Percentiles rank a stretch among this genome's conserved stretches.
Conservation (phyloP, 768 basidiomycete genomes). For the Lentinula guzmanii region DNA sequence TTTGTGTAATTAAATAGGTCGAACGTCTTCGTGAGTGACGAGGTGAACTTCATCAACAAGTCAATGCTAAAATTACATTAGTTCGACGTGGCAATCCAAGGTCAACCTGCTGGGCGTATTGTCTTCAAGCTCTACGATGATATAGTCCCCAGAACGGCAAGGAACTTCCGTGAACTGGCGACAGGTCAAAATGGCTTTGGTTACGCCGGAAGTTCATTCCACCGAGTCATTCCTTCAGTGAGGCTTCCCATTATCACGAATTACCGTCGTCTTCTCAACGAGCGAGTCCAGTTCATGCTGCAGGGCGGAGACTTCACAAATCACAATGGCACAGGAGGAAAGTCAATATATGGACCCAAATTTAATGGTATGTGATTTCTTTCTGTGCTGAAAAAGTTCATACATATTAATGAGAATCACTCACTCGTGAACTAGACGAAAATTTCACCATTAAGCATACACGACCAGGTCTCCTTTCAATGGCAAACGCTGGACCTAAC, state of each 20-base stretch:
- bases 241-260: background rate
- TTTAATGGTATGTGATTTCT: conserved; percentile 44
- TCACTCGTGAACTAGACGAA: conserved; percentile 50
- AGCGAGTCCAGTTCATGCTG: conserved; percentile 80
- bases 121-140: conserved; percentile 84
- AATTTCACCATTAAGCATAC: conserved; percentile 77
- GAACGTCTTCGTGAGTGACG: background rate
- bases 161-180: conserved; percentile 87
- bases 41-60: background rate
- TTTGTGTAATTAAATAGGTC: background rate
- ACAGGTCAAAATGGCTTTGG: conserved; percentile 72
- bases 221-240: conserved; percentile 3
- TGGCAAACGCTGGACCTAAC: conserved; percentile 78
- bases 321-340: conserved; percentile 70
- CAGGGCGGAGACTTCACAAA: conserved; percentile 87
- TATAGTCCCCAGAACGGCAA: conserved; percentile 65
- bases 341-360: conserved; percentile 69
- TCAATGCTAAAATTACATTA: background rate
- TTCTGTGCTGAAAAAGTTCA: conserved; percentile 19
- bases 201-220: conserved; percentile 45
- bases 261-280: conserved; percentile 7
- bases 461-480: conserved; percentile 62
- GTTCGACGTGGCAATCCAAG: conserved; percentile 44
- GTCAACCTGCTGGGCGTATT: conserved; percentile 44
- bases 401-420: background rate